Evolutionary conservation across 2,329 filamentous ascomycete genomes (phyloP), one percentile per base, ranked within the genome.

Genomic region (Trichoderma semiorbis): DNA sequence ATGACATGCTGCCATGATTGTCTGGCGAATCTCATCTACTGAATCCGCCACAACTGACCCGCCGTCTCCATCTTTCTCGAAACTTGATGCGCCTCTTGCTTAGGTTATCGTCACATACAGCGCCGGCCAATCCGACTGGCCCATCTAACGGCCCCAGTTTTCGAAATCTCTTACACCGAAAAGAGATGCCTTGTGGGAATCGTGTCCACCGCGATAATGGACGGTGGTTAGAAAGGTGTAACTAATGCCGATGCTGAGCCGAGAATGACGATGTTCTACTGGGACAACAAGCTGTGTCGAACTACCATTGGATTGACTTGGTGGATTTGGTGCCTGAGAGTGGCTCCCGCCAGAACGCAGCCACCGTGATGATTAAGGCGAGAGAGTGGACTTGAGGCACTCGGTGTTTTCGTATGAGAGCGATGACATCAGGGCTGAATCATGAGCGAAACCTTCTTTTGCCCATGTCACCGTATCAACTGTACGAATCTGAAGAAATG

Each of bases 351-450:
- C 24, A 24, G 10, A 58, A 61, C 5, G 55, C 36, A 50, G 28
- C 32, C 43, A 30, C 34, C 26, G 18, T 28, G 65, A 24, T 43
- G 53, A 47, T 28, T 47, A 69, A 34, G 36, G 66, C 26, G 18
- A 32, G 26, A 36, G 66, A 50, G 55, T 50, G 55, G 66, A 61
- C 32, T 50, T 50, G 66, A 69, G 66, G 55, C 57, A 60, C 28
- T 58, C 57, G 36, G 32, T 34, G 66, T 50, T 61, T 61, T 61
- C 65, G 24, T 47, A 43, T 32, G 55, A 34, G n/a, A 26, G 55
- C 28, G 18, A 69, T 69, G 66, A 69, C 66, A 69, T 69, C 66
- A 69, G 66, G 58, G 36, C 66, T 69, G 66, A 69, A 69, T 69
- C 66, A 69, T 61, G 66, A 26, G 24, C 55, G 28, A 69, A 69